phyloP scores from a whole-genome alignment of 257 asterid genomes.

The Echium plantagineum region DNA sequence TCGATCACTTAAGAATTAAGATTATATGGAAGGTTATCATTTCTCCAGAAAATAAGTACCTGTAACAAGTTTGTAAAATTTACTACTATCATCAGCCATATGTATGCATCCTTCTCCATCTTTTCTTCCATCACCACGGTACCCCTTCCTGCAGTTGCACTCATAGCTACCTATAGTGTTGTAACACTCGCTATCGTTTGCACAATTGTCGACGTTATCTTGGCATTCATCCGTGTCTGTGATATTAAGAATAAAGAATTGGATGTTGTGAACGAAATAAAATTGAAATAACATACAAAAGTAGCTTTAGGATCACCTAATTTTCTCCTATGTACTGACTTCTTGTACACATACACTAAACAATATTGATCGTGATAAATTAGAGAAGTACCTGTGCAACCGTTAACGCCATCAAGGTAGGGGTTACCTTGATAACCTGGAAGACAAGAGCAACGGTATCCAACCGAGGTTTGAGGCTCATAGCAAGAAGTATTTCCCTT shows the following conservation, averaged over 20 bases:
- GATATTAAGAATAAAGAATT: too few relatives aligned
- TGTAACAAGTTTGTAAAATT: not conserved
- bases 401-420: not conserved
- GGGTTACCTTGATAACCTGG: not conserved
- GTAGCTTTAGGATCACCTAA: too few relatives aligned
- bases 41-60: not conserved
- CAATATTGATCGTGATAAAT: not conserved
- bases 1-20: too few relatives aligned
- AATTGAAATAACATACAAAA: too few relatives aligned
- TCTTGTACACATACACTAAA: too few relatives aligned
- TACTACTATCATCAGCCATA: not conserved
- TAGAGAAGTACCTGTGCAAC: not conserved
- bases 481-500: not conserved
- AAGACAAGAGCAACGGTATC: not conserved
- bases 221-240: not conserved
- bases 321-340: too few relatives aligned
- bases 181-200: not conserved
- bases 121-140: not conserved
- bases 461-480: not conserved
- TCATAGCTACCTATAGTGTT: not conserved
- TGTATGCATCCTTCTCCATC: not conserved
- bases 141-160: not conserved
- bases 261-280: too few relatives aligned
- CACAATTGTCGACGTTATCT: not conserved
- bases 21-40: not conserved